Base-by-base conservation (phyloP, 345 rosid species). In the Gossypium bickii region DNA sequence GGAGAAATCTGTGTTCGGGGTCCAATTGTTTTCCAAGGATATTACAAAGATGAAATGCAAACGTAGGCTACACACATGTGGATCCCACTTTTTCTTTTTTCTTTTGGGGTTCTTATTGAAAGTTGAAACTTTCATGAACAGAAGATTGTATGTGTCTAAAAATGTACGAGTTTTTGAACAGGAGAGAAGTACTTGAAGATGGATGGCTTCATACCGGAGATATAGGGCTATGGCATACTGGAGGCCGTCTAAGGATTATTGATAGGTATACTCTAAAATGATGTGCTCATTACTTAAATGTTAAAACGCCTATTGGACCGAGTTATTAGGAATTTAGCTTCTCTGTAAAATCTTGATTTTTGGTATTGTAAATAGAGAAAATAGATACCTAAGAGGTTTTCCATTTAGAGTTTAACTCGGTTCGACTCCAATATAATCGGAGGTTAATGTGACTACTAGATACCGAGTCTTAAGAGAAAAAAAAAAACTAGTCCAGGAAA, bases 161-260 rank as follows among this genome's bases (percentile, higher is more conserved):
- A 57, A 62, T 61, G 62, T 38, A 73, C 34, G 67, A 69, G 48
- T 71, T 55, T 71, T 79, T n/a, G 70, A 81, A 34, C 87, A 95
- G 99, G 90, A 88, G 86, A 87, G 97, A 95, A 81, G 93, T 89
- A 64, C 68, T 91, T 67, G 97, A 87, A 78, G 97, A 89, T 48
- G 97, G 96, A 79, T 91, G 99, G 99, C 86, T 95, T 80, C 99
- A 93, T 76, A 89, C 99, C 2, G 99, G 97, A 75, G 99, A 93
- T 70, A 89, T 95, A 61, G 98, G 98, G 63, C 84, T 82, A 75
- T 95, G 99, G 99, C 72, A 90, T 7, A 87, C 90, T 15, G 93
- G 93, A 73, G 99, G 99, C 71, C 99, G 93, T 76, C 84, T 95
- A 52, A 91, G 93, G 91, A 93, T 95, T 75, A 89, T 95, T 71